Evolutionary conservation across 768 basidiomycete species (phyloP).

Genomic region (Hygrophorus russula): DNA sequence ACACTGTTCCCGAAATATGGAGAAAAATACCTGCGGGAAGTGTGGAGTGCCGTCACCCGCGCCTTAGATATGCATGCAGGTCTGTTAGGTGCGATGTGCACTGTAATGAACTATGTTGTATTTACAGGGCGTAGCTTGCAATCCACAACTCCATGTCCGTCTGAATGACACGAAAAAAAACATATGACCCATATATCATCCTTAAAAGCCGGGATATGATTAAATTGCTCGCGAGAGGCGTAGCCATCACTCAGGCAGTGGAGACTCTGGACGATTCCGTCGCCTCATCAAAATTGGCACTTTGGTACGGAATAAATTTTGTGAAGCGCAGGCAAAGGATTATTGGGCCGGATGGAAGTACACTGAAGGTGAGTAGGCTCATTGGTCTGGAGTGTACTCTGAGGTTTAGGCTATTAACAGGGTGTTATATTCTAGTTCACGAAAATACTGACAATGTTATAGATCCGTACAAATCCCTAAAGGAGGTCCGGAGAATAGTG

Average conservation of each 20-base stretch:
- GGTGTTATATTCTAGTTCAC: constrained; percentile 96
- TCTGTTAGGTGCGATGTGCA: background rate
- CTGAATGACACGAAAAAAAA: constrained; percentile 91
- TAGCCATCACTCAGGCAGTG: constrained; percentile 73
- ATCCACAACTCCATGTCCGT: constrained; percentile 98
- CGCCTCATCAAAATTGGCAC: constrained; percentile 95
- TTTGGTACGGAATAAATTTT: constrained; percentile 86
- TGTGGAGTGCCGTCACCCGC: constrained; percentile 85
- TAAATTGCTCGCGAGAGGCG: constrained; percentile 89
- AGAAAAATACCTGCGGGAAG: constrained; percentile 91
- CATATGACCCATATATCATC: constrained; percentile 92
- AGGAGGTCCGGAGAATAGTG: constrained; percentile 94
- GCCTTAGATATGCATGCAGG: constrained; percentile 72
- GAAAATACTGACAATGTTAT: constrained; percentile 97
- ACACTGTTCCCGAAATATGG: constrained; percentile 98
- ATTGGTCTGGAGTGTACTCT: background rate
- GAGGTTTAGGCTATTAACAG: constrained; percentile 75
- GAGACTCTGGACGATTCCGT: constrained; percentile 84
- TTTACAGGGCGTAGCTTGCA: constrained; percentile 73
- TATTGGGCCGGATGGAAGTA: constrained; percentile 95
- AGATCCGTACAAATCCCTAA: constrained; percentile 91
- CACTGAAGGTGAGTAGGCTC: constrained; percentile 64
- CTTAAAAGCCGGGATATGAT: constrained; percentile 94
- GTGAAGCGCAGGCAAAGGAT: constrained; percentile 94
- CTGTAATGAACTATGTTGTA: background rate